Evolutionary conservation across 129 eudicot species (phyloP), one percentile per base, ranked within the genome.

Genomic region (Kitagawia praeruptora): DNA sequence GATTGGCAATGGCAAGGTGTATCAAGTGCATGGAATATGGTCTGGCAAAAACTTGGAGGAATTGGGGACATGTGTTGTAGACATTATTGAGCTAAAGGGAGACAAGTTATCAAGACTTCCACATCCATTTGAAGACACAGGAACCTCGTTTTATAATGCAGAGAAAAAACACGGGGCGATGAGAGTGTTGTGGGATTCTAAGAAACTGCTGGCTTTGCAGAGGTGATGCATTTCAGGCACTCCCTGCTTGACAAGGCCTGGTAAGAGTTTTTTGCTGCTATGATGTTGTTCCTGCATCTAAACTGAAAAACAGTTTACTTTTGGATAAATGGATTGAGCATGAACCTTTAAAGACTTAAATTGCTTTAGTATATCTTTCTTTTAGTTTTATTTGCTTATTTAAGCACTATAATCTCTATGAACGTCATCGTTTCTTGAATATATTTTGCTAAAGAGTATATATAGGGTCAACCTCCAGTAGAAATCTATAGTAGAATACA

Each of bases 21-120:
- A 79, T 86, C 98, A 91, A 84, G 96, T 83, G 45, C 78, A 78
- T 13, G 99, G 93, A 23, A 74, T 71, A 51, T 95, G 96, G 97
- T 66, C 77, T 46, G 89, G 89, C 19, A 81, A 58, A 51, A 86
- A 82, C 79, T 85, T 92, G 87, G 92, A 86, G 48, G 87, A 90
- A 67, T 82, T 87, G 1, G 83, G 88, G 49, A 54, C 85, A 19
- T 90, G 96, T 73, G 97, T 93, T 23, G 98, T 93, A 81, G 98
- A 93, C 79, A 82, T 93, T 25, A 80, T 47, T 21, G 88, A 91
- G 74, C 86, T 91, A 10, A 80, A 49, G 51, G 84, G 84, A 10
- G 93, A 89, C 79, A 81, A 87, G 51, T 73, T 75, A 78, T 53
- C 88, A 7, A 66, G 80, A 75, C 87, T 93, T 76, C 93, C 88